Evolutionary conservation across 495 filamentous ascomycete genomes (phyloP).

Genomic region (Hypoxylon rickii): DNA sequence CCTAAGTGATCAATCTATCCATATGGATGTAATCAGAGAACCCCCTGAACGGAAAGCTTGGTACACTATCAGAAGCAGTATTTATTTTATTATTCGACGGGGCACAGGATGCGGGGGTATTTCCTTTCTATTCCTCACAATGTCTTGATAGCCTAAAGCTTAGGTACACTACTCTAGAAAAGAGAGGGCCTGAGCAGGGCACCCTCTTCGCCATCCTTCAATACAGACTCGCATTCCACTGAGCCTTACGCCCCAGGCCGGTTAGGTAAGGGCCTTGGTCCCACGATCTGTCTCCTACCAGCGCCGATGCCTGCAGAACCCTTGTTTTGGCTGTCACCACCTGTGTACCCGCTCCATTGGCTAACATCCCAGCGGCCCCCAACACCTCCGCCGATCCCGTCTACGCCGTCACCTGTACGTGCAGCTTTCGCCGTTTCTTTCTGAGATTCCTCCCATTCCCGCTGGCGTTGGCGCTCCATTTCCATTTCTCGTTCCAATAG

Average conservation of each 20-base stretch:
- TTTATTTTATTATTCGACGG: too few species aligned
- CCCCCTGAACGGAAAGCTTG: too few species aligned
- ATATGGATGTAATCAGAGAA: too few species aligned
- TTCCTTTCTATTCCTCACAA: too few species aligned
- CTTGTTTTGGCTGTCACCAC: conserved; percentile 82
- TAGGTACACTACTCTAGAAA: too few species aligned
- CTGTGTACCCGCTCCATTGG: conserved; percentile 81
- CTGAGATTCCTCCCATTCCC: conserved; percentile 95
- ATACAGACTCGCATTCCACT: not conserved
- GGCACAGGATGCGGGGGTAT: too few species aligned
- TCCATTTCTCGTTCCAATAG: conserved; percentile 96
- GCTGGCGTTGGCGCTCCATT: conserved; percentile 86
- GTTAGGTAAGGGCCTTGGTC: conserved; percentile 67
- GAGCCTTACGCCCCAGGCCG: conserved; percentile 23
- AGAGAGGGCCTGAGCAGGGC: too few species aligned
- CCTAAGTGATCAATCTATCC: too few species aligned
- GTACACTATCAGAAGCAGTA: too few species aligned
- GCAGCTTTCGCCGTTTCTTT: conserved; percentile 66
- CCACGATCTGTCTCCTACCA: conserved; percentile 79
- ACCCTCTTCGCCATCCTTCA: not conserved
- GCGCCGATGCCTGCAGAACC: conserved; percentile 72
- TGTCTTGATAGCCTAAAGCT: too few species aligned
- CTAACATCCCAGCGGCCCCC: conserved; percentile 81
- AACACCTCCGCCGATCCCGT: conserved; percentile 59
- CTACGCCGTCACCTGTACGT: conserved; percentile 51